phyloP scores from a whole-genome alignment of 345 rosid species.

The Arabidopsis thaliana region DNA sequence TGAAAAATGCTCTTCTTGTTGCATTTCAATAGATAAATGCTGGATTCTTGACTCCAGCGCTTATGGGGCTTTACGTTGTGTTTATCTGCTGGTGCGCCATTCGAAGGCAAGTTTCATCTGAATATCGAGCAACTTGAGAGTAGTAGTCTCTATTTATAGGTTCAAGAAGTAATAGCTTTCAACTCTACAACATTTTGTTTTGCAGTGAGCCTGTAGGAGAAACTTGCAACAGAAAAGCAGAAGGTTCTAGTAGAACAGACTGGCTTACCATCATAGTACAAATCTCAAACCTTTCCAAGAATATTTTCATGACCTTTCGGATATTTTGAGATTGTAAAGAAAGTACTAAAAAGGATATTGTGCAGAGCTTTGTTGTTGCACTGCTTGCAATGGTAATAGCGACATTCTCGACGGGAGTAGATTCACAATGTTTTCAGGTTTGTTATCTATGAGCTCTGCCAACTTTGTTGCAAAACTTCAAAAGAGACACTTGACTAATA shows the following conservation, averaged over 20 bases:
- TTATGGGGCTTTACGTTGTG: slow-evolving; percentile 91
- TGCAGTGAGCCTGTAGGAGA: slow-evolving; percentile 91
- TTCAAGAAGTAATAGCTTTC: background rate
- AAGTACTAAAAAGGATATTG: background rate
- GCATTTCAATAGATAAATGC: slow-evolving; percentile 61
- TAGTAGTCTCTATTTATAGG: background rate
- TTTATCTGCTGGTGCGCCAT: slow-evolving; percentile 98
- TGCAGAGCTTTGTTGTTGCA: slow-evolving; percentile 88
- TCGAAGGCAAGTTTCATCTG: slow-evolving; percentile 59
- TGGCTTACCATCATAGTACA: slow-evolving; percentile 95
- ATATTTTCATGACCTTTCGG: background rate
- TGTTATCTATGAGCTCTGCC: slow-evolving; percentile 14
- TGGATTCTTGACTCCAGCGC: slow-evolving; percentile 81
- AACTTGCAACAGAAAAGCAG: slow-evolving; percentile 82
- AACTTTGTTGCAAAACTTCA: background rate
- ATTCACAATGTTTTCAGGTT: slow-evolving; percentile 96
- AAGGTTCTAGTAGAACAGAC: slow-evolving; percentile 74
- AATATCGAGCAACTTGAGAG: background rate
- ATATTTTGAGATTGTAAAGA: background rate
- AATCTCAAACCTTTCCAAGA: background rate
- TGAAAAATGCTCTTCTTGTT: background rate
- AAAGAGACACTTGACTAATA: slow-evolving; percentile 43
- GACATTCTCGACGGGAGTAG: slow-evolving; percentile 94
- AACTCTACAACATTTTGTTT: slow-evolving; percentile 3
- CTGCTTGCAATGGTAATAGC: slow-evolving; percentile 86